Conservation (phyloP, 2,329 filamentous ascomycete genomes). For the Xylariaceae sp. region DNA sequence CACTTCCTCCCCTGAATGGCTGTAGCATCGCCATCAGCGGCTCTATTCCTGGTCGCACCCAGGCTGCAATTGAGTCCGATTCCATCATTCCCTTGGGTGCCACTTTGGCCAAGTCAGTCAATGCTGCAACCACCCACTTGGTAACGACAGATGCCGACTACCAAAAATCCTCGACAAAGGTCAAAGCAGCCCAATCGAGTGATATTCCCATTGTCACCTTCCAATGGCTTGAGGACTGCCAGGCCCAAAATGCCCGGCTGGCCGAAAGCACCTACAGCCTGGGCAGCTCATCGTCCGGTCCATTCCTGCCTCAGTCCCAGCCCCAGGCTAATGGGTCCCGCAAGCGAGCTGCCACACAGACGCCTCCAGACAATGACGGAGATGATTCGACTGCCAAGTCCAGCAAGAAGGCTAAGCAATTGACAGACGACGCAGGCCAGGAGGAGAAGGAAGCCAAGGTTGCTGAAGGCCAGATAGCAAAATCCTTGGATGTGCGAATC, state of each 20-base stretch:
- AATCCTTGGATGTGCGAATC: constrained; percentile 40
- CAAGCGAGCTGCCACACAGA: constrained; percentile 18
- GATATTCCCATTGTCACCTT: constrained; percentile 52
- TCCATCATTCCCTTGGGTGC: constrained; percentile 47
- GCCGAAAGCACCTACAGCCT: constrained; percentile 28
- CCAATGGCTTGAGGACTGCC: constrained; percentile 59
- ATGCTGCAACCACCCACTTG: constrained; percentile 50
- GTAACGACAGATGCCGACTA: constrained; percentile 52
- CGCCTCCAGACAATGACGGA: constrained; percentile 14
- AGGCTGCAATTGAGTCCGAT: constrained; percentile 40
- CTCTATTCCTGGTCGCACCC: constrained; percentile 50
- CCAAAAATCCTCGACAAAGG: constrained; percentile 46
- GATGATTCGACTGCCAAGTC: constrained; percentile 19
- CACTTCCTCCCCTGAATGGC: constrained; percentile 38
- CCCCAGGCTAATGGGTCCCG: constrained; percentile 11
- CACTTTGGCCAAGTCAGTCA: constrained; percentile 41
- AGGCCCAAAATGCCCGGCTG: constrained; percentile 35
- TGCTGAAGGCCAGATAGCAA: constrained; percentile 42
- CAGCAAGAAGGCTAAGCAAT: constrained; percentile 30
- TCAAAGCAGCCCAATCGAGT: constrained; percentile 41
- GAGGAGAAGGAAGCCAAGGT: constrained; percentile 21
- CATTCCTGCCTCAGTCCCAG: constrained; percentile 3
- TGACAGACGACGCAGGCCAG: constrained; percentile 11
- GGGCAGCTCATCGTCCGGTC: constrained; percentile 5
- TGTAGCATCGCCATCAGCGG: constrained; percentile 56